Percentiles rank a stretch among this genome's conserved stretches.
These are phyloP conservation scores for Fusarium sp. DNA, from an alignment of 2,329 filamentous ascomycete species.

Conservation along the genomic window DNA sequence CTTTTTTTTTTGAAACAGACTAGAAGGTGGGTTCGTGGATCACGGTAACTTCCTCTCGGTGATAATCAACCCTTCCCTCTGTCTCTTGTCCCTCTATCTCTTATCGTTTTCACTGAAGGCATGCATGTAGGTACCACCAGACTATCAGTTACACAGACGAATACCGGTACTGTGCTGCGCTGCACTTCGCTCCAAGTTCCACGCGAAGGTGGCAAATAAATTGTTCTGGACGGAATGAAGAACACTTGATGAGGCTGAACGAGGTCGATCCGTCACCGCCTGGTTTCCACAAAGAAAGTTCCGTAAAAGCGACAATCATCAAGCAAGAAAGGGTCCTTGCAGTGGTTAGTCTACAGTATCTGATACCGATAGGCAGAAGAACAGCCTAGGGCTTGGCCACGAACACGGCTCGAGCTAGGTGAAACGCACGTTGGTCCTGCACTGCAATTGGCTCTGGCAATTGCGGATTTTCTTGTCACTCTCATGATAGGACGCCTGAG, in stretches of 20 bases:
- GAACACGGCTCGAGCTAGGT: constrained; percentile 20
- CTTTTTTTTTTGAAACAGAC: constrained; percentile 40
- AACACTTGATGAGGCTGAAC: constrained; percentile 37
- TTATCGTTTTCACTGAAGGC: not conserved
- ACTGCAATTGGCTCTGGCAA: constrained; percentile 19
- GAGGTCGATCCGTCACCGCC: constrained; percentile 19
- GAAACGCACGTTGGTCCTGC: constrained; percentile 25
- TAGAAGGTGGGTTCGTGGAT: constrained; percentile 30
- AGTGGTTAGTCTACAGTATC: not conserved
- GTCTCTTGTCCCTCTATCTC: not conserved
- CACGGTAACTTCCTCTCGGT: constrained; percentile 16
- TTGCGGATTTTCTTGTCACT: constrained; percentile 4
- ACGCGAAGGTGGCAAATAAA: constrained; percentile 26
- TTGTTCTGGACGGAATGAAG: constrained; percentile 37
- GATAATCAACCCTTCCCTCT: not conserved
- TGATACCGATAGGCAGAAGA: constrained; percentile 20
- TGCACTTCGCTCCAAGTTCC: not conserved
- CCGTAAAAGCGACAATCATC: constrained; percentile 23
- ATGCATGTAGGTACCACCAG: constrained; percentile 4
- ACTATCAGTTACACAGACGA: not conserved
- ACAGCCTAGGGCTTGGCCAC: constrained; percentile 26
- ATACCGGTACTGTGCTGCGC: not conserved
- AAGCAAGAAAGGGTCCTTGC: constrained; percentile 21
- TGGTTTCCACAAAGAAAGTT: constrained; percentile 32
- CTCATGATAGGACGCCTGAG: constrained; percentile 10